Evolutionary conservation across 306 rosid genomes (phyloP).

Genomic region (Senna siamea): DNA sequence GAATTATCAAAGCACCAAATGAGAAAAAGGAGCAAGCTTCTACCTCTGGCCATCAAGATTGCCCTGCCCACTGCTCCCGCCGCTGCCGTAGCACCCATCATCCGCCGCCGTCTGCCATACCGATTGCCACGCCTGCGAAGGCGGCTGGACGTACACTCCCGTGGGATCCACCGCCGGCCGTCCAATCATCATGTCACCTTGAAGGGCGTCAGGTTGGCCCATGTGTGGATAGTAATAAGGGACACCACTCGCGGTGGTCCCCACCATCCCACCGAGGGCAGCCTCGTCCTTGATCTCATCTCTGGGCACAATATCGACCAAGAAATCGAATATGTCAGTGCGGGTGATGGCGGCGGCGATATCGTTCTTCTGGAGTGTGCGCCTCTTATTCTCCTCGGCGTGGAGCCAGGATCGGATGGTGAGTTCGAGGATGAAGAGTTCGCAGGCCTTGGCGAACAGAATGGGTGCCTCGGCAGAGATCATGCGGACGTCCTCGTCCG

Average conservation of each 20-base stretch:
- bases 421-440: conserved; percentile 99
- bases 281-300: conserved; percentile 94
- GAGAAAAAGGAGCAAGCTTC: background rate
- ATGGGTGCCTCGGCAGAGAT: conserved; percentile 97
- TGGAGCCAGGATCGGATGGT: conserved; percentile 98
- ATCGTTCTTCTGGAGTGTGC: conserved; percentile 93
- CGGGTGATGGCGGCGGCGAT: conserved; percentile 91
- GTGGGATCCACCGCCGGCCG: conserved; percentile 88
- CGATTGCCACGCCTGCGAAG: conserved; percentile 97
- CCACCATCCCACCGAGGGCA: conserved; percentile 58
- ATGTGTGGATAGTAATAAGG: conserved; percentile 89
- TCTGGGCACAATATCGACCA: conserved; percentile 92
- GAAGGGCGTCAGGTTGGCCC: conserved; percentile 76
- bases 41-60: conserved; percentile 88
- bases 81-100: conserved; percentile 70
- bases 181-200: conserved; percentile 81
- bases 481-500: conserved; percentile 99
- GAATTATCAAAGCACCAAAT: background rate
- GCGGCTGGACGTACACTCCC: conserved; percentile 84
- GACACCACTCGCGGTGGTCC: conserved; percentile 75
- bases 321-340: conserved; percentile 88
- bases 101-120: conserved; percentile 83
- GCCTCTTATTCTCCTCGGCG: conserved; percentile 96
- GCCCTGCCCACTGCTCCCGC: conserved; percentile 68
- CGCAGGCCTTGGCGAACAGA: conserved; percentile 93